phyloP scores from a whole-genome alignment of 2,329 filamentous ascomycete species.

The Talaromyces sp. region DNA sequence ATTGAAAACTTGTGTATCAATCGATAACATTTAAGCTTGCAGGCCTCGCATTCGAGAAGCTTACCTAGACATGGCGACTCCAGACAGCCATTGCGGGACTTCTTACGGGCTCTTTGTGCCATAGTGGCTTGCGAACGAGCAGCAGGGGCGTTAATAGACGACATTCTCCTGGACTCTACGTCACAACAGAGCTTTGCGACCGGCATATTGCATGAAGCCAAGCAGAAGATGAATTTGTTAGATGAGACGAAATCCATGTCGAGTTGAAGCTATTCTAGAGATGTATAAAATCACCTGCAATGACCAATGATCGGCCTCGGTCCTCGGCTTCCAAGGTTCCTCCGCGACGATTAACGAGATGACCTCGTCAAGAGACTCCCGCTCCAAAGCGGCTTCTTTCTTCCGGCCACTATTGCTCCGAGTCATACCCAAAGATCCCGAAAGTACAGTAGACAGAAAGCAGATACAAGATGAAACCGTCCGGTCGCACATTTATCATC shows the following conservation, averaged over 20 bases:
- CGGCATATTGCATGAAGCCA: too few relatives aligned
- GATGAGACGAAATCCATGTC: too few relatives aligned
- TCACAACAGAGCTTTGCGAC: too few relatives aligned
- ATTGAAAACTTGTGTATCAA: not conserved
- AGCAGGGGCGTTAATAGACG: too few relatives aligned
- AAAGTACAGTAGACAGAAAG: not conserved
- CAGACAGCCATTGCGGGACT: too few relatives aligned
- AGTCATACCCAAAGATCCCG: not conserved
- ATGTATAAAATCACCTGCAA: not conserved
- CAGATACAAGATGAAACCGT: constrained; percentile 2
- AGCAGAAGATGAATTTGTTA: too few relatives aligned
- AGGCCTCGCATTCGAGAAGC: not conserved
- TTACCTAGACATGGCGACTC: too few relatives aligned
- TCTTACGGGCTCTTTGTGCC: too few relatives aligned
- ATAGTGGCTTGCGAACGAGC: too few relatives aligned
- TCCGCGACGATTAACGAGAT: too few relatives aligned
- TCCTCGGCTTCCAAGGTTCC: not conserved
- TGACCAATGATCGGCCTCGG: constrained; percentile 3
- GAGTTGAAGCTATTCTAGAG: too few relatives aligned
- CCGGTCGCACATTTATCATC: constrained; percentile 9
- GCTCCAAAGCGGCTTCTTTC: not conserved
- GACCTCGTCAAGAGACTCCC: not conserved
- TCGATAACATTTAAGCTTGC: not conserved
- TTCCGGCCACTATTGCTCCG: not conserved
- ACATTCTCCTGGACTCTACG: too few relatives aligned